A percentile compares a stretch with the other conserved stretches of the same genome.
Evolutionary conservation across 116 monocot species (phyloP).

Genomic region (Zostera marina): DNA sequence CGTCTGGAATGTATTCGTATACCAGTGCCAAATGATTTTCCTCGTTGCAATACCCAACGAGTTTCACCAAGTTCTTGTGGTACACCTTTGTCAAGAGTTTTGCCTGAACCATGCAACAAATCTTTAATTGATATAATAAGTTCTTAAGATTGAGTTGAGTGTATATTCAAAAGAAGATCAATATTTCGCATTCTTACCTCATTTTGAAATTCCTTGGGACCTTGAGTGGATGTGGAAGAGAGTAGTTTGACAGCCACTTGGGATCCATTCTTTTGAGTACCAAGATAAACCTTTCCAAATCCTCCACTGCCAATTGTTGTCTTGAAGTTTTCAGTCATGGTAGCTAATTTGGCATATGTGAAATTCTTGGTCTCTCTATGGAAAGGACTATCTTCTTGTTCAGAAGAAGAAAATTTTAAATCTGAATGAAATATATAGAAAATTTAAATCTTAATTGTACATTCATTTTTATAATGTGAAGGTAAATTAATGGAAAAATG

Average conservation of each 20-base stretch:
- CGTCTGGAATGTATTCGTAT: too few species aligned
- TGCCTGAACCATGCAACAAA: too few species aligned
- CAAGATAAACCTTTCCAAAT: slow-evolving; percentile 12
- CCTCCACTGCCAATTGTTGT: slow-evolving; percentile 10
- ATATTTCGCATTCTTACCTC: too few species aligned
- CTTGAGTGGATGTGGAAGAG: slow-evolving; percentile 11
- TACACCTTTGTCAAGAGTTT: too few species aligned
- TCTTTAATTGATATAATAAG: too few species aligned
- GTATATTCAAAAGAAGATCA: too few species aligned
- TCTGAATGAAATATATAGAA: not conserved
- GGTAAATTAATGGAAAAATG: too few species aligned
- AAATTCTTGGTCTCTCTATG: not conserved
- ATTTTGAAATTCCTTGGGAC: slow-evolving; percentile 8
- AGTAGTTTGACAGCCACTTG: slow-evolving; percentile 12
- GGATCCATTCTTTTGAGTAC: not conserved
- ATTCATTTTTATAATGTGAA: too few species aligned
- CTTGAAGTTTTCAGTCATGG: slow-evolving; percentile 7
- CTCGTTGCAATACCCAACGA: too few species aligned
- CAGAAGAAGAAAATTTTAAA: not conserved
- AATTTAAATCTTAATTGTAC: not conserved
- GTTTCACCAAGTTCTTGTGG: too few species aligned
- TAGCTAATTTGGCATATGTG: not conserved
- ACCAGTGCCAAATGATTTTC: too few species aligned
- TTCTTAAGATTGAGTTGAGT: too few species aligned
- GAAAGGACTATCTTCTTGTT: not conserved